Base-by-base conservation (phyloP, 768 basidiomycete species). In the Mycena rebaudengoi region DNA sequence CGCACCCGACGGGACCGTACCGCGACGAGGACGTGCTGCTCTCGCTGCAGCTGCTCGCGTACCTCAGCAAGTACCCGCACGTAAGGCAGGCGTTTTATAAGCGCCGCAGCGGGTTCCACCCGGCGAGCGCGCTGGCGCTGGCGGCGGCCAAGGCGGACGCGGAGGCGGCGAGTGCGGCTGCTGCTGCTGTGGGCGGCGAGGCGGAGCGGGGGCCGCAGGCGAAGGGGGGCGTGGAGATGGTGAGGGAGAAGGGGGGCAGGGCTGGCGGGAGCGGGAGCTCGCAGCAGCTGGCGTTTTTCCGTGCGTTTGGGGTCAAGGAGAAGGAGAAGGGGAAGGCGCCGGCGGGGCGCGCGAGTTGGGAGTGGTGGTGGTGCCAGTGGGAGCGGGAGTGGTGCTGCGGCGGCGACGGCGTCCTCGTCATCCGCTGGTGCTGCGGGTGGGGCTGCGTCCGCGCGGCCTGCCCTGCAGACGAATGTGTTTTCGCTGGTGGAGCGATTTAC, bases 1-100 rank as follows among this genome's bases (percentile, higher is more conserved):
- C 77, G 76, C 21, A 73, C 40, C 62, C 52, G 11, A 61, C 78
- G 0, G 91, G 91, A 0, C 92, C 91, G 0, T 98, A 96, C 77
- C 86, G 94, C 26, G 96, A 99, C 73, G 97, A 99, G 70, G 96
- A 98, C 65, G 94, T 99, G 0, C 81, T 99, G 2, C 86, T 96
- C 10, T 88, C 91, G 20, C 79, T 99, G 13, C 97, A 99, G 75
- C 88, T 99, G 2, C 85, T 99, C 1, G 98, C 98, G 4, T 99
- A 99, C 73, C 83, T 99, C 18, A 95, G 92, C 79, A 99, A 99
- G 76, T 99, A 99, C 74, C 96, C 98, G 1, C 97, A 99, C 74
- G 97, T 99, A 4, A 84, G 98, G 11, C 91, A 96, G 71, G 94
- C 96, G 7, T 99, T 99, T 73, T 98, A 99, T 75, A 94, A 95